These are phyloP conservation scores for Craterostigma plantagineum DNA, from an alignment of 257 asterid genomes.

Conservation along the genomic window DNA sequence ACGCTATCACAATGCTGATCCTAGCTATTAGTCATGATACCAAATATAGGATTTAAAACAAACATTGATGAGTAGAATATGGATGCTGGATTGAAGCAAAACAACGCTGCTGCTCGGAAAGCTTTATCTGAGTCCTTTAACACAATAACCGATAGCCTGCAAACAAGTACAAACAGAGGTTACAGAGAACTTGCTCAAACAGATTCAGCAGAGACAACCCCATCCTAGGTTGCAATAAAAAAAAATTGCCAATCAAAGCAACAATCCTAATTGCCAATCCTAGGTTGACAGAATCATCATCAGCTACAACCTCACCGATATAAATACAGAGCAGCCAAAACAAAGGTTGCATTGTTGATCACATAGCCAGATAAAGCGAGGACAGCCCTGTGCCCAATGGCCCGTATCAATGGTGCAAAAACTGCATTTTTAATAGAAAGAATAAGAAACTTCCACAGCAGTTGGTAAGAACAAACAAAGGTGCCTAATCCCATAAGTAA, in stretches of 20 bases:
- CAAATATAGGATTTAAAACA: slow-evolving; percentile 13
- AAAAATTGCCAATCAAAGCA: slow-evolving; percentile 4
- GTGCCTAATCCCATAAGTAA: neutral
- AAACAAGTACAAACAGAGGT: slow-evolving; percentile 6
- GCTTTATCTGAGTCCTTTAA: slow-evolving; percentile 59
- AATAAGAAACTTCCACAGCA: slow-evolving; percentile 7
- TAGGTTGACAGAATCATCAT: neutral
- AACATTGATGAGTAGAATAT: slow-evolving; percentile 92
- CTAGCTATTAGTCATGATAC: slow-evolving; percentile 4
- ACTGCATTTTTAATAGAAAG: slow-evolving; percentile 25
- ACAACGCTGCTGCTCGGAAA: slow-evolving; percentile 64
- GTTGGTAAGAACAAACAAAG: neutral
- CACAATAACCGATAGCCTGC: slow-evolving; percentile 60
- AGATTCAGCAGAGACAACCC: too few relatives aligned
- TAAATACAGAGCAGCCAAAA: slow-evolving; percentile 47
- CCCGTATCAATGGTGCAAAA: slow-evolving; percentile 63
- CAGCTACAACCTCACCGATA: slow-evolving; percentile 35
- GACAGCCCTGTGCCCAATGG: slow-evolving; percentile 78
- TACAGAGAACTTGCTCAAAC: too few relatives aligned
- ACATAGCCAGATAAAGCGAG: slow-evolving; percentile 74
- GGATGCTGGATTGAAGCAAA: slow-evolving; percentile 95
- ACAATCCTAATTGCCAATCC: slow-evolving; percentile 5
- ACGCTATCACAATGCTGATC: slow-evolving; percentile 11
- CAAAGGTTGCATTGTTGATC: slow-evolving; percentile 50
- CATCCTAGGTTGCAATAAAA: too few relatives aligned